phyloP scores from a whole-genome alignment of 2,329 filamentous ascomycete genomes.

The Endothia cerciana region DNA sequence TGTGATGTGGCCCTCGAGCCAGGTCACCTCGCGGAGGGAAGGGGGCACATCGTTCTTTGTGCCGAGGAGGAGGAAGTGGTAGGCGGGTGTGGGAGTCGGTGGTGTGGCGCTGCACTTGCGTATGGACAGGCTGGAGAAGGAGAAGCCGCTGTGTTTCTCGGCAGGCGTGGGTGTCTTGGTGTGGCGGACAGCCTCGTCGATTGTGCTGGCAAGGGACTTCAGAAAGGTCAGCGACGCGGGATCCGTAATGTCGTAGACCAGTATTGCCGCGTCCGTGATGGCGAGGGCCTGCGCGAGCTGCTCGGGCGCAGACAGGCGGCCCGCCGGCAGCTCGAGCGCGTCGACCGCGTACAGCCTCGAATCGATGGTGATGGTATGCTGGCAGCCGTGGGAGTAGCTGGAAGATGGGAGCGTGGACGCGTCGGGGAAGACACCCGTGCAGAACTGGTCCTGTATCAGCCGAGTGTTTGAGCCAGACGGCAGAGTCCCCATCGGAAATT shows the following conservation, averaged over 20 bases:
- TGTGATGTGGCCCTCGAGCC: slow-evolving; percentile 37
- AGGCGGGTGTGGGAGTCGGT: slow-evolving; percentile 31
- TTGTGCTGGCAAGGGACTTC: slow-evolving; percentile 20
- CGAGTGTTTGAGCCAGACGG: neutral
- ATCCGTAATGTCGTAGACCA: slow-evolving; percentile 41
- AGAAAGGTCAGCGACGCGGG: slow-evolving; percentile 33
- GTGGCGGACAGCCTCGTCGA: slow-evolving; percentile 16
- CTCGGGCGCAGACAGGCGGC: slow-evolving; percentile 38
- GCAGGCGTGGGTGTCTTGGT: neutral
- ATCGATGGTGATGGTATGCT: slow-evolving; percentile 40
- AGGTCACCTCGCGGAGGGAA: slow-evolving; percentile 37
- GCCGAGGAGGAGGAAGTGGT: slow-evolving; percentile 42
- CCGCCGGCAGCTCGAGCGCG: slow-evolving; percentile 42
- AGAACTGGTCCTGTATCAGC: slow-evolving; percentile 37
- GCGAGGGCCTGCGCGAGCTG: slow-evolving; percentile 43
- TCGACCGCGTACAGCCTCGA: slow-evolving; percentile 40
- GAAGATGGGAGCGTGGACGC: slow-evolving; percentile 33
- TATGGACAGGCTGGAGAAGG: slow-evolving; percentile 16
- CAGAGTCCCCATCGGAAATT: slow-evolving; percentile 15
- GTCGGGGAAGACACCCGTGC: slow-evolving; percentile 36
- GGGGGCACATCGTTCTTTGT: slow-evolving; percentile 41
- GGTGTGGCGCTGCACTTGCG: neutral
- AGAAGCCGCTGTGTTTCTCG: slow-evolving; percentile 17
- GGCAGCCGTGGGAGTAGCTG: slow-evolving; percentile 36
- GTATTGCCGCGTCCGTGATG: slow-evolving; percentile 46